Base-by-base conservation (phyloP, 2,329 filamentous ascomycete species). In the Epicoccum sorghinum region DNA sequence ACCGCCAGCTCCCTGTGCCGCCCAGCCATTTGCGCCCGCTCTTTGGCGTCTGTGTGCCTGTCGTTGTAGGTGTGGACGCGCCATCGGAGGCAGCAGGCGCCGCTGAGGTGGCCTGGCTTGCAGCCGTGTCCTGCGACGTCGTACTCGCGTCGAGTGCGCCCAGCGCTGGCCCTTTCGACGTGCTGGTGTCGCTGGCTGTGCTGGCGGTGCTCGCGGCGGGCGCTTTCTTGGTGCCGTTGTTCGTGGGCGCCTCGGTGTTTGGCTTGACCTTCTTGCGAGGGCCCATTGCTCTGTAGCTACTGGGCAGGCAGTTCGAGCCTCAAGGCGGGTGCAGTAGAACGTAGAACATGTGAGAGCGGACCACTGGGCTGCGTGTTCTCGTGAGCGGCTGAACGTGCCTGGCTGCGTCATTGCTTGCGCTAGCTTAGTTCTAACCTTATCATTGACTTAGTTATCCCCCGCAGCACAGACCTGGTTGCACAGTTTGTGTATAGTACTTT, bases 261-360 rank as follows among this genome's bases (percentile, higher is more conserved):
- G 68, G 68, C 69, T 77, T 77, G 38, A 68, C 66, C 61, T 77
- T 77, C 71, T 78, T 78, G 54, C 73, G 74, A 56, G 73, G 68
- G 55, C 63, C 66, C 75, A 77, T 77, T 57, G 66, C 52, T 46
- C 40, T 66, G 59, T 67, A 68, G 50, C 27, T 29, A 29, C 27
- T 29, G 27, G 29, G 45, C 24, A 46, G 46, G 24, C n/a, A 24
- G 33, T 23, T 14, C 55, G 40, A 54, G 59, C 47, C 47, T 48
- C 57, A 52, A 42, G 42, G 44, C 47, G 53, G 54, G 52, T 54
- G 49, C 51, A 25, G 37, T 4, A 9, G 23, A 41, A 24, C 13
- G 33, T 36, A 35, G 27, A 23, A 22, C 53, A 56, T 56, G 53
- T 48, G 53, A 37, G 36, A 23, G 10, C 9, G 27, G 27, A 29